Conservation (phyloP, 225 moss, liverwort and hornwort genomes). For the Asterella californica region DNA sequence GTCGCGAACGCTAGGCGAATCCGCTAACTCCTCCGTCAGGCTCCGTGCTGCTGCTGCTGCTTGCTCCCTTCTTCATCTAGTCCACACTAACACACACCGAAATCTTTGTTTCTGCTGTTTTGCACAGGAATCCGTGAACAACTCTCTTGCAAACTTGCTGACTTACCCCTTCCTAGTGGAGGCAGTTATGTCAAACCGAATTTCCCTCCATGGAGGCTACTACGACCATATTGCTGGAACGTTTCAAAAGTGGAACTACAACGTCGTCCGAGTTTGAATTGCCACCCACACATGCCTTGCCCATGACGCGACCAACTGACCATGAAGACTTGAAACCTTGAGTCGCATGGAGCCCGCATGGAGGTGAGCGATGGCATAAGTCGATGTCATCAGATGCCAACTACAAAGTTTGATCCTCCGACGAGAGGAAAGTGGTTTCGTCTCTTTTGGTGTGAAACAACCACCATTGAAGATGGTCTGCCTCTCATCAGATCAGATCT, state of each 20-base stretch:
- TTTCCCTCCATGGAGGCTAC: conserved; percentile 35
- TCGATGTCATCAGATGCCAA: too few species aligned
- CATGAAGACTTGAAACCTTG: not conserved
- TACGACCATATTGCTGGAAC: conserved; percentile 31
- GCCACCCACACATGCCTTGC: not conserved
- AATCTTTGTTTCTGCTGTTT: not conserved
- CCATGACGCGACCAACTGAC: too few species aligned
- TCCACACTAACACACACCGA: not conserved
- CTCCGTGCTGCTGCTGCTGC: too few species aligned
- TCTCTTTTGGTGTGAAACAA: too few species aligned
- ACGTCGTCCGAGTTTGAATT: not conserved
- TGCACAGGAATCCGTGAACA: conserved; percentile 34
- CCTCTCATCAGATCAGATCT: not conserved
- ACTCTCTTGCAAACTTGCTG: conserved; percentile 37
- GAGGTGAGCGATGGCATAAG: too few species aligned
- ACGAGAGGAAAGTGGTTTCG: too few species aligned
- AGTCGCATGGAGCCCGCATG: not conserved
- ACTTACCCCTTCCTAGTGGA: conserved; percentile 39
- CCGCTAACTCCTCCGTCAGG: too few species aligned
- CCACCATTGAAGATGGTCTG: not conserved
- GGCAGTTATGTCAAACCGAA: conserved; percentile 14
- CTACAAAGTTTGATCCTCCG: too few species aligned
- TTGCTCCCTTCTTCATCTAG: too few species aligned
- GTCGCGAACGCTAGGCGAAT: too few species aligned
- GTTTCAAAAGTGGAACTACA: conserved; percentile 34